Conservation (phyloP, 1,284 basidiomycete species). For the Takashimella tepidaria region DNA sequence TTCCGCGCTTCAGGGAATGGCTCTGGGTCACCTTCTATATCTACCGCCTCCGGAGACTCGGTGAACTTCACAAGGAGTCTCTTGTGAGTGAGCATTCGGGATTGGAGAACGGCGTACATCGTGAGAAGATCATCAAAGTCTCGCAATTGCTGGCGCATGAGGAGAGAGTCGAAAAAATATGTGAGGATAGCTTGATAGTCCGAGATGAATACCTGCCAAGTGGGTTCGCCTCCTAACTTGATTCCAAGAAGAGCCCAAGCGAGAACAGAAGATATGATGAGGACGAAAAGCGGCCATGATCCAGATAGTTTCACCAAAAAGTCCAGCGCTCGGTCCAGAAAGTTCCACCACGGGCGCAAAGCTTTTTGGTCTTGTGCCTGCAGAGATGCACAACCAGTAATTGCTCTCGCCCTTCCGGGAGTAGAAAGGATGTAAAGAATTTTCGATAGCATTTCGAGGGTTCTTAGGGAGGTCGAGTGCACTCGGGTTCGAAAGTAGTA, state of each 20-base stretch:
- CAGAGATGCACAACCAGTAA: too few relatives aligned
- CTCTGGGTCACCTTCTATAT: too few relatives aligned
- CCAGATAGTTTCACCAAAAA: neutral
- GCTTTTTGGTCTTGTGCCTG: too few relatives aligned
- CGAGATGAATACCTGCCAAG: constrained; percentile 4
- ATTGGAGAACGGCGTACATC: neutral
- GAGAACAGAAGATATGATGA: neutral
- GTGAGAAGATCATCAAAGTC: neutral
- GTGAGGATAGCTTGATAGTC: constrained; percentile 5
- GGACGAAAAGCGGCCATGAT: neutral
- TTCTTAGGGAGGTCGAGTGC: too few relatives aligned
- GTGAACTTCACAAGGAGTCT: too few relatives aligned
- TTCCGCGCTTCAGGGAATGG: neutral
- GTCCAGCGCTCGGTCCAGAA: neutral
- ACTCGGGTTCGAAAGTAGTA: too few relatives aligned
- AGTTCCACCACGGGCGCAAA: too few relatives aligned
- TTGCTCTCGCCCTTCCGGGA: too few relatives aligned
- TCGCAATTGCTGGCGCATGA: constrained; percentile 5
- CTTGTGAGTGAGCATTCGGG: neutral
- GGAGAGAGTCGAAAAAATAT: constrained; percentile 6
- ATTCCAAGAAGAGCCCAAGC: neutral
- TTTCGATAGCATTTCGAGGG: too few relatives aligned
- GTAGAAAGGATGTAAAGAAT: too few relatives aligned
- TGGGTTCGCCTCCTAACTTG: neutral
- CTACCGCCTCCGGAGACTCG: neutral